Conservation (phyloP, 148 eudicot species). For the Pouteria glomerata region DNA sequence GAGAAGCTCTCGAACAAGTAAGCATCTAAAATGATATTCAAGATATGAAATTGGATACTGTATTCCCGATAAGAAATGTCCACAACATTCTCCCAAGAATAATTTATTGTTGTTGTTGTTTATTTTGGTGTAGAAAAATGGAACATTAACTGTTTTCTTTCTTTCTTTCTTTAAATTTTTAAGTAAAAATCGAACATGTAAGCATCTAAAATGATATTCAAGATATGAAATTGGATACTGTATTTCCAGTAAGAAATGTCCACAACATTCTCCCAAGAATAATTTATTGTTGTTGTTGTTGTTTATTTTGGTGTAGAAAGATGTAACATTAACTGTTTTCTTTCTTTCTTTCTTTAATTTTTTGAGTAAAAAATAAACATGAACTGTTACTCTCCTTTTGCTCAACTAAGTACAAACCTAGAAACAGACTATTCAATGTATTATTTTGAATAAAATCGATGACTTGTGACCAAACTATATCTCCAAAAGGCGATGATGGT, state of each 20-base stretch:
- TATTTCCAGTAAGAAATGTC: not conserved
- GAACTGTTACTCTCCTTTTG: no score
- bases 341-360: not conserved
- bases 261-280: not conserved
- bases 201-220: conserved; percentile 13
- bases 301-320: not conserved
- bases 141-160: not conserved
- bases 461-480: not conserved
- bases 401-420: not conserved
- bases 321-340: not conserved
- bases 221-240: not conserved
- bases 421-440: not conserved
- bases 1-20: conserved; percentile 87
- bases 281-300: not conserved
- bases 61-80: not conserved
- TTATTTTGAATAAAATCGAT: not conserved
- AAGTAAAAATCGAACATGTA: conserved; percentile 88
- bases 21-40: conserved; percentile 13
- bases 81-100: not conserved
- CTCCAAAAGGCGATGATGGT: not conserved
- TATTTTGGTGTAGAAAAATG: not conserved
- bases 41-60: not conserved
- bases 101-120: not conserved
- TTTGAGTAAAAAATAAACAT: no score
- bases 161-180: not conserved